Evolutionary conservation across 1,284 basidiomycete genomes (phyloP).

Genomic region (Sphaerobolus stellatus): DNA sequence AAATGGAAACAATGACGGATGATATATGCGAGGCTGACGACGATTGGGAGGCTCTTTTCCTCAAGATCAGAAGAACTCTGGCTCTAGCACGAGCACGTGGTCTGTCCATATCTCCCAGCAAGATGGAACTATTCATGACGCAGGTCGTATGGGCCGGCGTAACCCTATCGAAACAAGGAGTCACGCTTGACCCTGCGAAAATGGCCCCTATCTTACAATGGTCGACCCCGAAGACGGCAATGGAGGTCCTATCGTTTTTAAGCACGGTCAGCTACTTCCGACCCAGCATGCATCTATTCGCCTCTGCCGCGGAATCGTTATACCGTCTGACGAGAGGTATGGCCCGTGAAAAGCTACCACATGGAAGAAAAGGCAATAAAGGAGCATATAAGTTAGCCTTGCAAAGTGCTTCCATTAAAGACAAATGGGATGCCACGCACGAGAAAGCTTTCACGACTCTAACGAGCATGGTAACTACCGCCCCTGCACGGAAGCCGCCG

Average conservation of each 20-base stretch:
- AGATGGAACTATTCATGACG: constrained; percentile 12
- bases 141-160: constrained; percentile 18
- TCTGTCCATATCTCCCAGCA: constrained; percentile 16
- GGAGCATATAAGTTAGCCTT: not conserved
- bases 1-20: constrained; percentile 18
- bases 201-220: not conserved
- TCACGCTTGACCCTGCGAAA: not conserved
- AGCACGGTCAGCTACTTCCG: not conserved
- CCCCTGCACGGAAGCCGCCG: too few species aligned
- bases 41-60: constrained; percentile 7
- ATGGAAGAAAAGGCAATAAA: too few species aligned
- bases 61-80: too few species aligned
- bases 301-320: not conserved
- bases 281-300: not conserved
- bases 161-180: not conserved
- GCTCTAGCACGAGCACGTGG: not conserved
- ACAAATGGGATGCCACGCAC: not conserved
- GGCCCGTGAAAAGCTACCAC: too few species aligned
- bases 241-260: not conserved
- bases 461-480: not conserved
- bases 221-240: not conserved
- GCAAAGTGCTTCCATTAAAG: not conserved
- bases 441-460: not conserved
- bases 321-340: too few species aligned
- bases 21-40: constrained; percentile 15